Percentiles rank a stretch among this genome's conserved stretches.
Conservation (phyloP, 306 rosid genomes). For the Pyrus communis region DNA sequence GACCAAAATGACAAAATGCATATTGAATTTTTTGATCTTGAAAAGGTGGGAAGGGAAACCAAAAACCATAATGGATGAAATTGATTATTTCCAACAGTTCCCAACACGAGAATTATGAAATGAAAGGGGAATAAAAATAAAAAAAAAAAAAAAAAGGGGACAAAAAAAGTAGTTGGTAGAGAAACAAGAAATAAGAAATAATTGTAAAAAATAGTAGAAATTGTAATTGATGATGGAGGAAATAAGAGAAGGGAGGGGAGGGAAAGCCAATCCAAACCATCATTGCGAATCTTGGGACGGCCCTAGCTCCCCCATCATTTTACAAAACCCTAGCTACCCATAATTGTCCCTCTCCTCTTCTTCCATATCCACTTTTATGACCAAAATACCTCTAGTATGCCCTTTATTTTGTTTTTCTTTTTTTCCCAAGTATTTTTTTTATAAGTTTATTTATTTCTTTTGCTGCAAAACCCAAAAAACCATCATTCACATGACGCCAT, state of each 20-base stretch:
- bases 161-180: slow-evolving; percentile 20
- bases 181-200: slow-evolving; percentile 5
- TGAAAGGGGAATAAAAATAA: slow-evolving; percentile 14
- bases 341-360: slow-evolving; percentile 43
- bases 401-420: neutral
- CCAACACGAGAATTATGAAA: slow-evolving; percentile 36
- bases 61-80: slow-evolving; percentile 15
- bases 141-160: slow-evolving; percentile 15
- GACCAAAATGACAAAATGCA: slow-evolving; percentile 14
- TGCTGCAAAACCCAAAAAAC: neutral
- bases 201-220: neutral
- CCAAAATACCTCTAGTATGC: slow-evolving; percentile 30
- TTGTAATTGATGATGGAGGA: slow-evolving; percentile 38
- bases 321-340: slow-evolving; percentile 58
- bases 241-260: slow-evolving; percentile 34
- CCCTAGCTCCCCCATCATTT: slow-evolving; percentile 99
- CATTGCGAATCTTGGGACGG: slow-evolving; percentile 99
- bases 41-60: neutral
- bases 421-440: neutral
- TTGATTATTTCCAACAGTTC: slow-evolving; percentile 52
- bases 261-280: slow-evolving; percentile 97
- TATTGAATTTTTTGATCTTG: slow-evolving; percentile 8
- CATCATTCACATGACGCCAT: slow-evolving; percentile 75
- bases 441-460: no score
- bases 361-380: slow-evolving; percentile 16